Conservation (phyloP, 2,329 filamentous ascomycete genomes). For the Stemphylium lycopersici region DNA sequence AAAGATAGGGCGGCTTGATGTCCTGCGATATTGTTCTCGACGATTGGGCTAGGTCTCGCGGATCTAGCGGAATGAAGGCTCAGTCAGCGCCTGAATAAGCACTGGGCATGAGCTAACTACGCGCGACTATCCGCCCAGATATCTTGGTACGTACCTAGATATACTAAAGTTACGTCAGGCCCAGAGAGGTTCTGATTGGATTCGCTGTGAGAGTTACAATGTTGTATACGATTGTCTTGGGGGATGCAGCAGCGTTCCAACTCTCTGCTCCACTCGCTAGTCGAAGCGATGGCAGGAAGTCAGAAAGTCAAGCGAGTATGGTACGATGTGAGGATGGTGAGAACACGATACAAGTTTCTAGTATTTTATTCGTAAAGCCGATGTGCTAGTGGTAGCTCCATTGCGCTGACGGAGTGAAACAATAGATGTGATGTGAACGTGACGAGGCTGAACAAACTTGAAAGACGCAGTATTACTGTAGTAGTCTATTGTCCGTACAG, state of each 20-base stretch:
- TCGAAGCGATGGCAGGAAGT: no score
- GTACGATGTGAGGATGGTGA: no score
- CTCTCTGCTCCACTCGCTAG: not conserved
- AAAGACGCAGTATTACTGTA: no score
- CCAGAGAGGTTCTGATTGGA: not conserved
- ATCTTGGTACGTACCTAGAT: not conserved
- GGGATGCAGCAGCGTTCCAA: not conserved
- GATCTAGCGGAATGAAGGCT: conserved; percentile 1
- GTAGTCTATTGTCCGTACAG: no score
- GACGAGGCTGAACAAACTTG: no score
- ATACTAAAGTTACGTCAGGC: not conserved
- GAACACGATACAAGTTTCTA: no score
- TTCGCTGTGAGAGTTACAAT: not conserved
- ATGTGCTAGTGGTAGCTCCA: no score
- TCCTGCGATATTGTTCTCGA: not conserved
- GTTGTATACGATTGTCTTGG: not conserved
- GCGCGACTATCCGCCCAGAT: not conserved
- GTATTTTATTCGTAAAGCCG: no score
- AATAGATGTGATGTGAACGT: no score
- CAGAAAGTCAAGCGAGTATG: no score
- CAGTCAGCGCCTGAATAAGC: conserved; percentile 18
- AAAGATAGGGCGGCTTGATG: not conserved
- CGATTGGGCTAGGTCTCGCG: conserved; percentile 2
- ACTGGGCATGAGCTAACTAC: conserved; percentile 1
- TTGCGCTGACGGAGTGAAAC: no score